Evolutionary conservation across 2,329 filamentous ascomycete genomes (phyloP), one percentile per base, ranked within the genome.

Genomic region (Magnaporthales sp.): DNA sequence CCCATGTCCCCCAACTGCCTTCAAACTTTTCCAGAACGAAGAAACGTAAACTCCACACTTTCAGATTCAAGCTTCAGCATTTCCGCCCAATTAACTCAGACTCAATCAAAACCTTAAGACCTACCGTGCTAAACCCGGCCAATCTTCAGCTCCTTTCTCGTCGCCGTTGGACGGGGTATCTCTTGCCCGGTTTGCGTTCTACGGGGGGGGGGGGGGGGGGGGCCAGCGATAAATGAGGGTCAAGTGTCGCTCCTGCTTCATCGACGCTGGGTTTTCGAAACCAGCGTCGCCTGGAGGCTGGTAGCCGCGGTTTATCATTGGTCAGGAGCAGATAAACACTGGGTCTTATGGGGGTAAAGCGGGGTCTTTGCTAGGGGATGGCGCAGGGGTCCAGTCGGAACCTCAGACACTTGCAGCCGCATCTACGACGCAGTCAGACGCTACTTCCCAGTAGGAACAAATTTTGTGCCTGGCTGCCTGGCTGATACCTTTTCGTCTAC

Each of bases 251-350:
- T 74, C 54, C 76, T 73, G 75, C 76, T 71, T 79, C 77, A 78
- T 76, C 77, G 73, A 66, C 70, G 73, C 71, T 70, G 74, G 67
- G 70, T 68, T 66, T 24, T 56, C 77, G 78, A 80, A 79, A 80
- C 78, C 69, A 70, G 70, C 68, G 67, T 69, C 74, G 75, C 74
- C 72, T 76, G 73, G 75, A 72, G 31, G 71, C 73, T 63, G 60
- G 72, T 67, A 75, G 72, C 75, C 72, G 73, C 62, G 67, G 26
- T 26, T 67, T 68, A n/a, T 51, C 8, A 67, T 66, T 67, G 66
- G 66, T 61, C 30, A 46, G 2, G 15, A n/a, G 24, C 9, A 15
- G 63, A 29, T 19, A 26, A 38, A 26, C 11, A 58, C n/a, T 58
- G 54, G 54, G 6, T 5, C 1, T 1, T 15, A 19, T 46, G 58